Base-by-base conservation (phyloP, 805 yeast genomes). In the Cyberlindnera nakhonratchasimensis region DNA sequence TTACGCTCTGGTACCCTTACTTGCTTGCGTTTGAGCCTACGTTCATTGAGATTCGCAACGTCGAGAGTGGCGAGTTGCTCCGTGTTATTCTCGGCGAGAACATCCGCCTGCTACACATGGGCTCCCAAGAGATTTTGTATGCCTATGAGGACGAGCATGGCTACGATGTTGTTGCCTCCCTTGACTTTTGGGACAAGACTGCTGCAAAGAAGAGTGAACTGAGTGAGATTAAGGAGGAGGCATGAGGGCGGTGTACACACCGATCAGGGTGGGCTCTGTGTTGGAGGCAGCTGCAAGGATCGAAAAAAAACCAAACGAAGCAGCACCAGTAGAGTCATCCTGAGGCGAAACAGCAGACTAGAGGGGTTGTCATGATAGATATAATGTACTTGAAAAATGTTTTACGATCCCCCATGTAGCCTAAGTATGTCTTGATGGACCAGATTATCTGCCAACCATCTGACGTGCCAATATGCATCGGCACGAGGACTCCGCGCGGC, bases 1-100 rank as follows among this genome's bases (percentile, higher is more conserved):
- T 93, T 62, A 95, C 97, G 14, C 72, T 93, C 34, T 88, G 95
- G 76, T 91, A 90, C 66, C 99, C 99, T 4, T 91, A 89, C 59
- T 70, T 93, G 41, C 67, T 93, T 38, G 93, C 96, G 5, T 93
- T 93, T 66, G 98, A 91, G 59, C 77, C 82, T 16, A 83, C 79
- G 45, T 89, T 93, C 55, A 87, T 93, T 61, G 99, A 93, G 66
- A 85, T 93, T 35, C 75, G 99, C 45, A 88, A 89, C 53, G 88
- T 90, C 57, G 95, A 89, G 53, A 79, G 86, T 14, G 89, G 93
- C 4, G 95, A 83, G 51, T 67, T 93, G 45, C 74, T 90, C 29
- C 73, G 96, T 47, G 90, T 93, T n/a, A 82, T 93, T 43, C 75
- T 86, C 14, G 98, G 96, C 3, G 97, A 89, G 45, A 89, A 89